A percentile compares a stretch with the other conserved stretches of the same genome.
These are phyloP conservation scores for Fraxinus velutina DNA, from an alignment of 305 asterid genomes.

Conservation along the genomic window DNA sequence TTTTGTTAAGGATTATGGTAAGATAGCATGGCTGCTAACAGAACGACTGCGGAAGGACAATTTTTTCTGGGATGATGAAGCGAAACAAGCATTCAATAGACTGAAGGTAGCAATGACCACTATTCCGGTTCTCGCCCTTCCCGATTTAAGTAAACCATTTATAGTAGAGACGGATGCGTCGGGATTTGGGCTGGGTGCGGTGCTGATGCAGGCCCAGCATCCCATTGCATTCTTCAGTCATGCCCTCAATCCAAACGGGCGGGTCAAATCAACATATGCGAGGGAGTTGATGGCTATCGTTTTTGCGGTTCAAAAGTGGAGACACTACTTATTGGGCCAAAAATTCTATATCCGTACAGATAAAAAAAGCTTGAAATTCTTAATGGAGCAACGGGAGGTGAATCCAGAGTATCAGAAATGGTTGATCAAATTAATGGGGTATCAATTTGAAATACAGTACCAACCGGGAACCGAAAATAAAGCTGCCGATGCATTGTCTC, in stretches of 20 bases:
- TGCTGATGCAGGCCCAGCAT: background rate
- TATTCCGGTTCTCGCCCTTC: background rate
- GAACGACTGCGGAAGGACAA: background rate
- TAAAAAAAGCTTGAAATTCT: background rate
- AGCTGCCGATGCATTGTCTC: too few species aligned
- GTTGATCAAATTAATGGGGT: too few species aligned
- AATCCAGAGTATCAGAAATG: too few species aligned
- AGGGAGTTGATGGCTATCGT: background rate
- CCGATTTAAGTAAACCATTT: background rate
- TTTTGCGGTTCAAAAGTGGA: background rate
- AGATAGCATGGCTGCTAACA: background rate
- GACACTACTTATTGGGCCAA: background rate
- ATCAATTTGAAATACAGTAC: too few species aligned
- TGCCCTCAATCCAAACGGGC: background rate
- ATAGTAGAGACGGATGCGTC: background rate
- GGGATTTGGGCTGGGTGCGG: background rate
- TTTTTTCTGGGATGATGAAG: background rate
- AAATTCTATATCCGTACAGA: background rate
- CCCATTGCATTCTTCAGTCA: background rate
- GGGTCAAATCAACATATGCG: background rate
- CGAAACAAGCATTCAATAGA: background rate
- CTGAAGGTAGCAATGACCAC: background rate
- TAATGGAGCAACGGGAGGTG: background rate
- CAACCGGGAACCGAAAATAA: too few species aligned
- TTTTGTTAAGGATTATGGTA: background rate